Percentiles rank a stretch among this genome's conserved stretches.
phyloP scores from a whole-genome alignment of 176 grass and related monocot genomes.

The Phragmites australis region DNA sequence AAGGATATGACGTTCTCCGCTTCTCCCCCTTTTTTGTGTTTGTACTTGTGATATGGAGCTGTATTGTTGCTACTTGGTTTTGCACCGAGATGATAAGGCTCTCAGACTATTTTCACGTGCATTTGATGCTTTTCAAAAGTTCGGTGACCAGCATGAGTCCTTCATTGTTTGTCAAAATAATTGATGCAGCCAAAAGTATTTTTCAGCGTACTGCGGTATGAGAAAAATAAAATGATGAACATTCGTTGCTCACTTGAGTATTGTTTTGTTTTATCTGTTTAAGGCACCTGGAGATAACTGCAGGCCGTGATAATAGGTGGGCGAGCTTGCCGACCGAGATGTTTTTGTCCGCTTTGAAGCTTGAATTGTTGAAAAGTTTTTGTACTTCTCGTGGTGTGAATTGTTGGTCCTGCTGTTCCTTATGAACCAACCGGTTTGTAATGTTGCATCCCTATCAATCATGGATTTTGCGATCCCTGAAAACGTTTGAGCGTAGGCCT shows the following conservation, averaged over 20 bases:
- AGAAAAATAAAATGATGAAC: not conserved
- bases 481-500: not conserved
- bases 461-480: not conserved
- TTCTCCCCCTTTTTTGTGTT: not conserved
- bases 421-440: not conserved
- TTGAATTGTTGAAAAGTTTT: conserved; percentile 26
- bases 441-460: not conserved
- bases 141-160: not conserved
- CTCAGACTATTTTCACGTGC: not conserved
- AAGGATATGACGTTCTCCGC: not conserved
- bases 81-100: not conserved
- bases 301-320: not conserved
- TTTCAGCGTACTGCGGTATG: not conserved
- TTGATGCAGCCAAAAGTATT: not conserved
- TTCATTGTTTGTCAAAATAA: conserved; percentile 25
- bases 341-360: conserved; percentile 4
- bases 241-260: not conserved
- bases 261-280: not conserved
- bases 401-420: not conserved
- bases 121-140: conserved; percentile 15
- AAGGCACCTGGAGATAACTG: not conserved
- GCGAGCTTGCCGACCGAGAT: not conserved
- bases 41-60: not conserved
- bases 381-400: not conserved
- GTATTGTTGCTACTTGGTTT: not conserved